Evolutionary conservation across 2,329 filamentous ascomycete species (phyloP), one percentile per base, ranked within the genome.

Genomic region (Drechslerella stenobrocha): DNA sequence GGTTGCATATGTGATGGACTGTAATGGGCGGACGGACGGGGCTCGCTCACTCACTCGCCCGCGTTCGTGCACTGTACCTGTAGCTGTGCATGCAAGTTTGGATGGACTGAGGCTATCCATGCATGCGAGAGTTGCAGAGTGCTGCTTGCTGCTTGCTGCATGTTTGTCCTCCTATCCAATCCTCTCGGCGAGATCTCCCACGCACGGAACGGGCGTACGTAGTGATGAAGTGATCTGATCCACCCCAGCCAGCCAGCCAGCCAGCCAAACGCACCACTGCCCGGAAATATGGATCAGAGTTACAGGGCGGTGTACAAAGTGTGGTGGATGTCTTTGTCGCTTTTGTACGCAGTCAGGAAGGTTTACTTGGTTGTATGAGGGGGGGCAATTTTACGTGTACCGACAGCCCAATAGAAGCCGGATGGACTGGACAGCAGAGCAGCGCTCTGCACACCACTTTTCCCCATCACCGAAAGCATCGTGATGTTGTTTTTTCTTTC

Each of bases 121-220:
- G 37, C 37, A 42, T 42, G 37, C 37, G 15, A 42, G 37, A 42
- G 37, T 42, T 42, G 37, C 37, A 42, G 37, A 42, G n/a, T 42
- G 37, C 37, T 42, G 28, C 11, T 56, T 52, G 52, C 57, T 57
- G 52, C 46, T 59, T 53, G 52, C n/a, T n/a, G n/a, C n/a, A n/a
- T n/a, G n/a, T n/a, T n/a, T n/a, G n/a, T n/a, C n/a, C n/a, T 66
- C 42, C 35, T 35, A 35, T 50, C 61, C 61, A 66, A 66, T 66
- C 53, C 61, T 50, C 55, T 66, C 61, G 22, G 52, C 24, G 44
- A 55, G 53, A 66, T 66, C 28, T 66, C 61, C 61, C 53, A 66
- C 61, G 61, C 42, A 44, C 47, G 50, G 53, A 45, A 52, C 50
- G 61, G 55, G 55, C 52, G 55, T 58, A 67, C 63, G 63, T 56